phyloP scores from a whole-genome alignment of 2,329 filamentous ascomycete species.

The Aspergillus sergii region DNA sequence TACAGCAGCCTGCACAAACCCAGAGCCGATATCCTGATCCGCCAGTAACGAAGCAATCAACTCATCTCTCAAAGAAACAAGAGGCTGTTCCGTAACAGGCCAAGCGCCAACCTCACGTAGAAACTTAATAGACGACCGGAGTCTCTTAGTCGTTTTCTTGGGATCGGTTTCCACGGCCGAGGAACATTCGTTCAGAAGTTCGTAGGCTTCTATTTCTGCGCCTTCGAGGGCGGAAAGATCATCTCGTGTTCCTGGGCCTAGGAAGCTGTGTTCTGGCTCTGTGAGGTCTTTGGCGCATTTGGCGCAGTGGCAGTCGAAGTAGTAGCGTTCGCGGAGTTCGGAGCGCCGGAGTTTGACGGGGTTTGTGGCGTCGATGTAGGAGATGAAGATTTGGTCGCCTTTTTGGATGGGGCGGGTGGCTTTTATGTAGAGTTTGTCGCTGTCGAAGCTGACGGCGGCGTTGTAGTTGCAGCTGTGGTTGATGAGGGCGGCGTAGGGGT shows the following conservation, averaged over 20 bases:
- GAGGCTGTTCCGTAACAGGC: conserved; percentile 57
- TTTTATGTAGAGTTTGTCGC: conserved; percentile 52
- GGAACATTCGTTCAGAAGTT: conserved; percentile 26
- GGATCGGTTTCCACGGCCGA: conserved; percentile 21
- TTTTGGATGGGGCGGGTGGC: conserved; percentile 55
- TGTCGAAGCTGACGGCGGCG: conserved; percentile 60
- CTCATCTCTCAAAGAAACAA: conserved; percentile 56
- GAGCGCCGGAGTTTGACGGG: conserved; percentile 53
- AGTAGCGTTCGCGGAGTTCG: conserved; percentile 58
- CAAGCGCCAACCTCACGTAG: conserved; percentile 45
- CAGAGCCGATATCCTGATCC: conserved; percentile 46
- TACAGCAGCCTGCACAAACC: conserved; percentile 55
- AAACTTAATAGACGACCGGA: conserved; percentile 44
- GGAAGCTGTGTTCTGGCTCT: conserved; percentile 21
- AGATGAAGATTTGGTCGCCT: conserved; percentile 62
- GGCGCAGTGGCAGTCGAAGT: conserved; percentile 60
- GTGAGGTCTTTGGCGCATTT: conserved; percentile 46
- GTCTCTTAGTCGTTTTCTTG: conserved; percentile 33
- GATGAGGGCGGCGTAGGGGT: conserved; percentile 56
- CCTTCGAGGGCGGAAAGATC: conserved; percentile 20
- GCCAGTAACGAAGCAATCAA: conserved; percentile 54
- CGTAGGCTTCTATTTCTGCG: conserved; percentile 25
- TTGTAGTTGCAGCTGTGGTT: conserved; percentile 68
- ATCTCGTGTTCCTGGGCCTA: conserved; percentile 1
- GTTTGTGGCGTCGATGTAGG: conserved; percentile 62